Conservation (phyloP, 495 filamentous ascomycete species). For the Aspergillus taichungensis region DNA sequence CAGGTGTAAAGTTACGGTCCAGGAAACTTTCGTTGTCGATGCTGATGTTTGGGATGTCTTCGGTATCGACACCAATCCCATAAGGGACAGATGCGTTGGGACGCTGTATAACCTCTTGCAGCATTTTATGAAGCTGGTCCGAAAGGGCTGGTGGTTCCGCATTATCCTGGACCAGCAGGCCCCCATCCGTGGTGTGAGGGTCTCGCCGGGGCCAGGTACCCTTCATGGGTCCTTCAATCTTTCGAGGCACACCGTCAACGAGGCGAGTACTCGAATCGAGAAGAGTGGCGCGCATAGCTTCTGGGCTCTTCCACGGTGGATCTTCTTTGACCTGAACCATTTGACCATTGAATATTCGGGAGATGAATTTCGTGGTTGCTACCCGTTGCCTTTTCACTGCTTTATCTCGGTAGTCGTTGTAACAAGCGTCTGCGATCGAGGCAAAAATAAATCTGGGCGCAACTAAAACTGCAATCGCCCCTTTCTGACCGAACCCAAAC, state of each 20-base stretch:
- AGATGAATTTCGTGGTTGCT: slow-evolving; percentile 6
- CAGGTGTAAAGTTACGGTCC: slow-evolving; percentile 81
- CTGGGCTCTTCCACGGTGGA: slow-evolving; percentile 27
- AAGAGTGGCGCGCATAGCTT: slow-evolving; percentile 77
- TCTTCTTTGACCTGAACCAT: slow-evolving; percentile 13
- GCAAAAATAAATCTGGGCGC: slow-evolving; percentile 93
- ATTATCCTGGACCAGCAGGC: no score
- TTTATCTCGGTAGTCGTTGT: slow-evolving; percentile 51
- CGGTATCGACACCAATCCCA: slow-evolving; percentile 85
- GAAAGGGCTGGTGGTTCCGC: not conserved
- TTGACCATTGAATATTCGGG: slow-evolving; percentile 51
- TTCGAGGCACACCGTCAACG: not conserved
- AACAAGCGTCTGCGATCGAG: slow-evolving; percentile 45
- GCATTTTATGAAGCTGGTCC: slow-evolving; percentile 3
- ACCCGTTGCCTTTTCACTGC: slow-evolving; percentile 69
- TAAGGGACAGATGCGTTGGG: not conserved
- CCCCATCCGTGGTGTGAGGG: no score
- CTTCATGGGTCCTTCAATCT: not conserved
- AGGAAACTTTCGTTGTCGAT: slow-evolving; percentile 87
- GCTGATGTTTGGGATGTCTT: slow-evolving; percentile 74
- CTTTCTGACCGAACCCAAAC: slow-evolving; percentile 99
- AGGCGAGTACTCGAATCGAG: slow-evolving; percentile 74
- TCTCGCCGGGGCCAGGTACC: no score
- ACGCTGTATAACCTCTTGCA: not conserved
- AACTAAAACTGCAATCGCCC: slow-evolving; percentile 88